These are phyloP conservation scores for Neoboletus magnificus DNA, from an alignment of 768 basidiomycete genomes.

Conservation along the genomic window DNA sequence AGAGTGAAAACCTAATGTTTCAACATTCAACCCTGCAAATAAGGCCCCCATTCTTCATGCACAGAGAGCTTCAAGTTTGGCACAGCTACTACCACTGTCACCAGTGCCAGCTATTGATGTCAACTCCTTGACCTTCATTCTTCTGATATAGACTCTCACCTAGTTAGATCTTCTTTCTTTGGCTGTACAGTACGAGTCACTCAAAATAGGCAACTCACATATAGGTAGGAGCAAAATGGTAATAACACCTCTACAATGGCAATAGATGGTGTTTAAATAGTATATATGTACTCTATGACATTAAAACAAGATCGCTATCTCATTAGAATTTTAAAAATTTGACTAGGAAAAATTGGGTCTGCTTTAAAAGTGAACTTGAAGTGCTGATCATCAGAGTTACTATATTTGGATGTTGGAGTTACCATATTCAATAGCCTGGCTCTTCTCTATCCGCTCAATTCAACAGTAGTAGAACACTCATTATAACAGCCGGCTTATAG, in stretches of 20 bases:
- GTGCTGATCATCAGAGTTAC: background rate
- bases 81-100: background rate
- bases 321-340: background rate
- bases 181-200: too few relatives aligned
- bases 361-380: background rate
- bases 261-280: background rate
- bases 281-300: background rate
- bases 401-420: background rate
- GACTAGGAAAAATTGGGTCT: background rate
- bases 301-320: background rate
- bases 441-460: background rate
- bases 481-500: background rate
- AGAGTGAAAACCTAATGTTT: too few relatives aligned
- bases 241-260: background rate
- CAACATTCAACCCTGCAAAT: slow-evolving; percentile 1
- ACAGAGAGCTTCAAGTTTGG: background rate
- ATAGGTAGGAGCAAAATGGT: too few relatives aligned
- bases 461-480: background rate
- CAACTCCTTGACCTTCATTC: background rate
- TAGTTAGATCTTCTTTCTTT: background rate
- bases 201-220: too few relatives aligned
- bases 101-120: background rate
- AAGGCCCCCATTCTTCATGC: background rate
- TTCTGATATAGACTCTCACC: background rate
- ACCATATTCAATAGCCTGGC: background rate